These are phyloP conservation scores for Amborella trichopoda DNA, from an alignment of 164 flowering plant species.

Conservation along the genomic window DNA sequence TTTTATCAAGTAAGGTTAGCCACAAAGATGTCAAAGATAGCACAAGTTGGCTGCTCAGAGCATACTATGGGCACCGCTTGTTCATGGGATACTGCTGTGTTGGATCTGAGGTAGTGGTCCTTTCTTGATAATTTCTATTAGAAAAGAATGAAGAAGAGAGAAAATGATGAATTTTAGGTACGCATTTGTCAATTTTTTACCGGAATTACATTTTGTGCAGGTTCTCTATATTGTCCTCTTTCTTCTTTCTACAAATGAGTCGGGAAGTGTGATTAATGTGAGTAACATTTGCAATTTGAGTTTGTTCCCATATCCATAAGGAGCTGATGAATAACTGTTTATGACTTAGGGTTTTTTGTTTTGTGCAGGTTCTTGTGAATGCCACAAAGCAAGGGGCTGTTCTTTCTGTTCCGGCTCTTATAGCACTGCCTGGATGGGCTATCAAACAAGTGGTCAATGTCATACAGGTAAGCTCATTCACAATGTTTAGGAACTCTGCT, in stretches of 20 bases:
- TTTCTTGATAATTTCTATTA: not conserved
- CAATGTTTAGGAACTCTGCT: too few species aligned
- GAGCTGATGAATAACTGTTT: slow-evolving; percentile 1
- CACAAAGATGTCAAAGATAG: slow-evolving; percentile 98
- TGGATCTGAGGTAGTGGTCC: slow-evolving; percentile 68
- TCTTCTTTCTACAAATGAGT: slow-evolving; percentile 43
- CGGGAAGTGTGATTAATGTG: slow-evolving; percentile 44
- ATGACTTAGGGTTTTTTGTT: slow-evolving; percentile 1
- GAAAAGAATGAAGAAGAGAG: too few species aligned
- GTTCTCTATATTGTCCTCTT: slow-evolving; percentile 74
- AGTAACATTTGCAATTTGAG: slow-evolving; percentile 10
- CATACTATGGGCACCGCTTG: slow-evolving; percentile 71
- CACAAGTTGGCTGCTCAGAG: slow-evolving; percentile 74
- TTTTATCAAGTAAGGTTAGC: slow-evolving; percentile 74
- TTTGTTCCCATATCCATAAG: not conserved
- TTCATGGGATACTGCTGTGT: slow-evolving; percentile 93
- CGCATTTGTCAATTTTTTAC: not conserved
- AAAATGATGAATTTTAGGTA: not conserved
- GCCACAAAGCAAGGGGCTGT: slow-evolving; percentile 17
- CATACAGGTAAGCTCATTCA: slow-evolving; percentile 81
- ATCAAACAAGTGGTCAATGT: slow-evolving; percentile 69
- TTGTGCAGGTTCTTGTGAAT: slow-evolving; percentile 27
- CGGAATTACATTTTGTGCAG: too few species aligned
- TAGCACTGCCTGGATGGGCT: slow-evolving; percentile 59
- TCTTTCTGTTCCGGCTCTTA: slow-evolving; percentile 18